These are phyloP conservation scores for Yamadazyma sp. DNA, from an alignment of 1,139 yeast species.

Conservation along the genomic window DNA sequence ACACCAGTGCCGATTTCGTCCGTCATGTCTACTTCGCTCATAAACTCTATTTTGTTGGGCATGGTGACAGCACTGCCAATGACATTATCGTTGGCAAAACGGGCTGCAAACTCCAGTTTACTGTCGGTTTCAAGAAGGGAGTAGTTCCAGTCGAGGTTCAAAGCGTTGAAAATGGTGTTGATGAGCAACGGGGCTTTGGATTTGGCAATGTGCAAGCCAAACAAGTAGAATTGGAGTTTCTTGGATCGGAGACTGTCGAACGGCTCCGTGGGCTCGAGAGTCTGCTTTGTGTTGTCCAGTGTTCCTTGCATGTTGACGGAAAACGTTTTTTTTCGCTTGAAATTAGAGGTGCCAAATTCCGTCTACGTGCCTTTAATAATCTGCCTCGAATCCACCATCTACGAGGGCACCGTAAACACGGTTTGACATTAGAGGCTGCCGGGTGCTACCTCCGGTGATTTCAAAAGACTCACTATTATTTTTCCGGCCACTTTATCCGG, in stretches of 20 bases:
- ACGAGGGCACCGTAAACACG: too few species aligned
- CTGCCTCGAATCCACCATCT: too few species aligned
- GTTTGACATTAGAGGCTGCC: too few species aligned
- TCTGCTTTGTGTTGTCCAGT: too few species aligned
- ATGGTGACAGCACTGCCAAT: constrained; percentile 30
- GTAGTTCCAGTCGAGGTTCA: constrained; percentile 28
- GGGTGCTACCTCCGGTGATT: too few species aligned
- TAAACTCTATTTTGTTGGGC: constrained; percentile 27
- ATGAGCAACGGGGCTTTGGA: constrained; percentile 13
- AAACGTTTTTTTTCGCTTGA: background rate
- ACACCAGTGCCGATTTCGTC: constrained; percentile 26
- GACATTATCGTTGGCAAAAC: constrained; percentile 10
- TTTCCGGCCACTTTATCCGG: too few species aligned
- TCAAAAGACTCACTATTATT: too few species aligned
- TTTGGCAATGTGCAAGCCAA: constrained; percentile 19
- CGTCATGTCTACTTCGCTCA: constrained; percentile 22
- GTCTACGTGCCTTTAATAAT: too few species aligned
- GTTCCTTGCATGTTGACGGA: too few species aligned
- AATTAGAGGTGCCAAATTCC: too few species aligned
- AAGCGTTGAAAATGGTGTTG: constrained; percentile 19
- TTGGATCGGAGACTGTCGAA: constrained; percentile 14
- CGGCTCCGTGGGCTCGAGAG: constrained; percentile 16
- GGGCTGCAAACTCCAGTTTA: constrained; percentile 12
- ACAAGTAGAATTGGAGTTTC: constrained; percentile 17
- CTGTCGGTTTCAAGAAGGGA: constrained; percentile 19